Conservation (phyloP, 1,139 yeast genomes). For the Yamadazyma sp. region DNA sequence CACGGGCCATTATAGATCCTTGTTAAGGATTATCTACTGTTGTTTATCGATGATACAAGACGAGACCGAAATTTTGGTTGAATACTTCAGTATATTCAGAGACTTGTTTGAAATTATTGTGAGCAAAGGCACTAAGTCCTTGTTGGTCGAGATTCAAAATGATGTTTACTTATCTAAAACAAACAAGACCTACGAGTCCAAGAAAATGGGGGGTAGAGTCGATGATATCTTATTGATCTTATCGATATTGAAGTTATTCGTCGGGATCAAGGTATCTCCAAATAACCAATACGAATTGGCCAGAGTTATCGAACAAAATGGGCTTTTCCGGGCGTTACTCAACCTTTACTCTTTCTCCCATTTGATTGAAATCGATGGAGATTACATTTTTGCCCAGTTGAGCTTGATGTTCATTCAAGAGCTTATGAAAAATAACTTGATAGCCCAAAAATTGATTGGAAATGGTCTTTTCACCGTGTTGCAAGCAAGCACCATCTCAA, state of each 20-base stretch:
- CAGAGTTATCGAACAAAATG: slow-evolving; percentile 53
- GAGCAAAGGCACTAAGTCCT: slow-evolving; percentile 55
- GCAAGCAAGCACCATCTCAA: slow-evolving; percentile 73
- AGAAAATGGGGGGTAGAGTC: slow-evolving; percentile 41
- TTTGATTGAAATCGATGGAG: slow-evolving; percentile 58
- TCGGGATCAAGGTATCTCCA: slow-evolving; percentile 50
- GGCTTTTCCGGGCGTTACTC: slow-evolving; percentile 62
- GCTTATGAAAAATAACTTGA: slow-evolving; percentile 56
- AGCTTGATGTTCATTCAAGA: slow-evolving; percentile 71
- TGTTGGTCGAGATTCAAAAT: slow-evolving; percentile 58
- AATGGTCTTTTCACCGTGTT: slow-evolving; percentile 70
- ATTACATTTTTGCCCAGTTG: slow-evolving; percentile 70
- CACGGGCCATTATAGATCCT: slow-evolving; percentile 53
- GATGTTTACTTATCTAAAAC: slow-evolving; percentile 46
- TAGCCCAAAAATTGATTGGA: slow-evolving; percentile 66
- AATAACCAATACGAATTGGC: slow-evolving; percentile 55
- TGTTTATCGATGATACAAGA: slow-evolving; percentile 45
- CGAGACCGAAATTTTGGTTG: slow-evolving; percentile 42
- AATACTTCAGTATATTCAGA: slow-evolving; percentile 51
- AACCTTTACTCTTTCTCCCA: slow-evolving; percentile 71
- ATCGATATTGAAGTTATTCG: slow-evolving; percentile 60
- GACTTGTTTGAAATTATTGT: slow-evolving; percentile 60
- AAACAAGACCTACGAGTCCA: slow-evolving; percentile 29
- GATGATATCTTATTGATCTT: slow-evolving; percentile 68
- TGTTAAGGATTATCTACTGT: slow-evolving; percentile 58